Percentiles rank a stretch among this genome's conserved stretches.
Conservation (phyloP, 139 green algal genomes). For the Tetradesmus lagerheimii region DNA sequence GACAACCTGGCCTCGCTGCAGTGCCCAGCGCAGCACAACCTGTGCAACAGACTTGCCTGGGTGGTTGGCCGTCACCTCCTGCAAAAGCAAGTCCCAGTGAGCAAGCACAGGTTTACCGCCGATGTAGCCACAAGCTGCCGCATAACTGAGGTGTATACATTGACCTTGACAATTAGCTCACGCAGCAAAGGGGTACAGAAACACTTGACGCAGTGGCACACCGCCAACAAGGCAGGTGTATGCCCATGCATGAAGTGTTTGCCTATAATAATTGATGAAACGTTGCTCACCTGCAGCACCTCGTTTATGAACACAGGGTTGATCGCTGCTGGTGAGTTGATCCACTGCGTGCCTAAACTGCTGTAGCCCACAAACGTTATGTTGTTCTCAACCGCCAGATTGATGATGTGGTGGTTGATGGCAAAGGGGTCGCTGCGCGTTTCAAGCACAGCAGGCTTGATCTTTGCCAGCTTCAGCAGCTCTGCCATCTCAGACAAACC, state of each 20-base stretch:
- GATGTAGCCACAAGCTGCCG: too few species aligned
- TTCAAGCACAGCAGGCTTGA: conserved; percentile 80
- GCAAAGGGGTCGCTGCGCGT: conserved; percentile 44
- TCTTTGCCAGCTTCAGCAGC: conserved; percentile 67
- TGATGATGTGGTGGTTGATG: conserved; percentile 56
- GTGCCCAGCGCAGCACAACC: conserved; percentile 79
- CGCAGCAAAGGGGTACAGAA: too few species aligned
- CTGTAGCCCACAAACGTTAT: conserved; percentile 77
- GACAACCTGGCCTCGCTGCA: conserved; percentile 73
- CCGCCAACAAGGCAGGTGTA: neutral
- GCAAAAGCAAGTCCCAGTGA: neutral
- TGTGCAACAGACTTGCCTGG: conserved; percentile 55
- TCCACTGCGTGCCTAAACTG: conserved; percentile 78
- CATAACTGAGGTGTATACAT: too few species aligned
- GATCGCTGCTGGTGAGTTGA: neutral
- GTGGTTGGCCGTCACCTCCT: conserved; percentile 32
- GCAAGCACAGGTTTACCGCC: too few species aligned
- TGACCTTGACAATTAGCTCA: too few species aligned
- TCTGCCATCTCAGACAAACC: conserved; percentile 67
- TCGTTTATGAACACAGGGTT: conserved; percentile 73
- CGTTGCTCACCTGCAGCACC: conserved; percentile 42
- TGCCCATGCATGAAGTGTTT: too few species aligned
- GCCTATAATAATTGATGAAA: too few species aligned
- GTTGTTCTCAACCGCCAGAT: conserved; percentile 60
- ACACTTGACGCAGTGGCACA: too few species aligned